phyloP scores from a whole-genome alignment of 1,139 yeast genomes.

The Kluyveromyces sp. region DNA sequence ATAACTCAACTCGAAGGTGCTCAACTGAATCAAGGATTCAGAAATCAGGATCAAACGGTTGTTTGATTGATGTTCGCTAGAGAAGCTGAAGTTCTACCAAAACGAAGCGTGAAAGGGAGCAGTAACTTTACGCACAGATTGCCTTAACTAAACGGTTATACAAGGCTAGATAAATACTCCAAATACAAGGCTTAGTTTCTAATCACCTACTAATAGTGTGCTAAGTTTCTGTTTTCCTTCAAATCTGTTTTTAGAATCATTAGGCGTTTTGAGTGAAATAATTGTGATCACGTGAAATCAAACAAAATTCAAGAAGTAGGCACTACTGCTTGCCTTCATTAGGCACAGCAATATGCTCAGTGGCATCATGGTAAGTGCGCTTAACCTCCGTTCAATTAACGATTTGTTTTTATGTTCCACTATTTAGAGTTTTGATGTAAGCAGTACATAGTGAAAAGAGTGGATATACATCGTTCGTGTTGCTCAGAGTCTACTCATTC shows the following conservation, averaged over 20 bases:
- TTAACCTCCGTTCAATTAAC: too few relatives aligned
- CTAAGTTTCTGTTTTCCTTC: not conserved
- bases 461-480: too few relatives aligned
- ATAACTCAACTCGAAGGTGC: not conserved
- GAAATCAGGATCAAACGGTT: not conserved
- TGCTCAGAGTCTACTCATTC: conserved; percentile 9
- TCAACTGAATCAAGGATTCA: not conserved
- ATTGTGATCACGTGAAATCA: too few relatives aligned
- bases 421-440: not conserved
- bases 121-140: not conserved
- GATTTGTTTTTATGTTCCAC: not conserved
- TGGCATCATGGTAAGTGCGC: too few relatives aligned
- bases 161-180: not conserved
- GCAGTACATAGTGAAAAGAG: not conserved
- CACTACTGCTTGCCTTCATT: too few relatives aligned
- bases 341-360: too few relatives aligned
- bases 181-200: not conserved
- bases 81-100: not conserved
- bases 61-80: not conserved
- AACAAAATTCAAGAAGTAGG: too few relatives aligned
- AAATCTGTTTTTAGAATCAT: not conserved
- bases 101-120: not conserved
- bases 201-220: too few relatives aligned
- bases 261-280: too few relatives aligned
- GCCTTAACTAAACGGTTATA: too few relatives aligned